Evolutionary conservation across 2,329 filamentous ascomycete genomes (phyloP).

Genomic region (Ascosphaera apis): DNA sequence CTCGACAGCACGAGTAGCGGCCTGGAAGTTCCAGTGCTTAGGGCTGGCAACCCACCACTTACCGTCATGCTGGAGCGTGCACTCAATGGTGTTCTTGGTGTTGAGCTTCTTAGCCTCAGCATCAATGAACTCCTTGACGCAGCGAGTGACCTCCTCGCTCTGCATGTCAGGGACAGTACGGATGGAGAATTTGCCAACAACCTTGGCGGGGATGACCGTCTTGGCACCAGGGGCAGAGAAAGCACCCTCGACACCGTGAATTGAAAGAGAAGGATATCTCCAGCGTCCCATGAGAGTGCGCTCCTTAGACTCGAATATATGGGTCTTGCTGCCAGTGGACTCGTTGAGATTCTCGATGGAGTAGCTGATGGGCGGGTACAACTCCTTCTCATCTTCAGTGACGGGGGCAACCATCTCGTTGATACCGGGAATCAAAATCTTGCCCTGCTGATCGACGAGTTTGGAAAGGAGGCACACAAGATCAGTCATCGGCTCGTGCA

Average conservation of each 20-base stretch:
- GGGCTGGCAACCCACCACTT: slow-evolving; percentile 98
- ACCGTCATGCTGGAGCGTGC: slow-evolving; percentile 65
- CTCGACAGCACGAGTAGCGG: slow-evolving; percentile 87
- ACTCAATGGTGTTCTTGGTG: slow-evolving; percentile 78
- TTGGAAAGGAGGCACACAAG: slow-evolving; percentile 62
- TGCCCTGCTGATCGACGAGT: slow-evolving; percentile 59
- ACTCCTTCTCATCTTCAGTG: slow-evolving; percentile 48
- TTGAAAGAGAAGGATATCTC: slow-evolving; percentile 84
- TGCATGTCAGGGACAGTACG: slow-evolving; percentile 95
- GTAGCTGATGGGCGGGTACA: slow-evolving; percentile 69
- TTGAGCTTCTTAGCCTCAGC: slow-evolving; percentile 65
- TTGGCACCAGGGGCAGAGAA: slow-evolving; percentile 62
- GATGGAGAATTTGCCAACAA: slow-evolving; percentile 80
- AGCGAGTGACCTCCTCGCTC: slow-evolving; percentile 63
- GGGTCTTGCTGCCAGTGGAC: slow-evolving; percentile 56
- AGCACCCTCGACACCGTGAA: slow-evolving; percentile 74
- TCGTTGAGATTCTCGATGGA: slow-evolving; percentile 91
- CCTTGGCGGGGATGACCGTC: slow-evolving; percentile 93
- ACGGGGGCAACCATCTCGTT: slow-evolving; percentile 64
- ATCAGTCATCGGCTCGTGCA: slow-evolving; percentile 77
- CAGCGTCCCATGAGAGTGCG: slow-evolving; percentile 74
- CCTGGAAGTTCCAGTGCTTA: slow-evolving; percentile 97
- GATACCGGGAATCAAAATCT: slow-evolving; percentile 67
- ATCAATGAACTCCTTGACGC: slow-evolving; percentile 64
- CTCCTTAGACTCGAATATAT: slow-evolving; percentile 52